phyloP scores from a whole-genome alignment of 805 yeast species.

The Ogataea polymorpha region DNA sequence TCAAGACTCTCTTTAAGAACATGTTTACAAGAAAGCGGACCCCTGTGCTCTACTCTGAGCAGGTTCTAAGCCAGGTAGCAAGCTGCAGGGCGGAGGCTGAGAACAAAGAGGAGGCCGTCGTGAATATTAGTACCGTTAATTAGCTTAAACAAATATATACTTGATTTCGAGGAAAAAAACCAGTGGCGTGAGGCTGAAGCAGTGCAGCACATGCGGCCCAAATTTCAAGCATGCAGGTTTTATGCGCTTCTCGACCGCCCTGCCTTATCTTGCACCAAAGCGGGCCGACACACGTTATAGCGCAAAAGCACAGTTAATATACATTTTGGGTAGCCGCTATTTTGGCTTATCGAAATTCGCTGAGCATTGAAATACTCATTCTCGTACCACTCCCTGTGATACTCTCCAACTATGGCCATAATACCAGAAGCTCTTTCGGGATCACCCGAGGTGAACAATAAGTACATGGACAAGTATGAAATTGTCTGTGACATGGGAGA shows the following conservation, averaged over 20 bases:
- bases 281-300: no score
- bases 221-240: no score
- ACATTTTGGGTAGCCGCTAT: no score
- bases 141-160: neutral
- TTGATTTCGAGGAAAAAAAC: no score
- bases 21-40: neutral
- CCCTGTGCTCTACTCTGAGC: slow-evolving; percentile 6
- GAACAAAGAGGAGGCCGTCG: slow-evolving; percentile 1
- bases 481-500: slow-evolving; percentile 26
- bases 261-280: no score
- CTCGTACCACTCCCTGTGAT: no score
- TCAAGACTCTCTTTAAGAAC: slow-evolving; percentile 8
- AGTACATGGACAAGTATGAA: slow-evolving; percentile 24
- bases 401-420: neutral
- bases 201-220: no score
- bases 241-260: no score
- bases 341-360: no score
- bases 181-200: no score
- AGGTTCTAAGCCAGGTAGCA: slow-evolving; percentile 4
- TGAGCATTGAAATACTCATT: no score
- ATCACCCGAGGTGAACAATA: slow-evolving; percentile 19
- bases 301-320: no score
- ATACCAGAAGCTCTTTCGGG: slow-evolving; percentile 9
- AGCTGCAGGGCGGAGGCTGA: neutral
- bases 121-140: neutral